Evolutionary conservation across 2,329 filamentous ascomycete genomes (phyloP), one percentile per base, ranked within the genome.

Genomic region (Penicillium sp.): DNA sequence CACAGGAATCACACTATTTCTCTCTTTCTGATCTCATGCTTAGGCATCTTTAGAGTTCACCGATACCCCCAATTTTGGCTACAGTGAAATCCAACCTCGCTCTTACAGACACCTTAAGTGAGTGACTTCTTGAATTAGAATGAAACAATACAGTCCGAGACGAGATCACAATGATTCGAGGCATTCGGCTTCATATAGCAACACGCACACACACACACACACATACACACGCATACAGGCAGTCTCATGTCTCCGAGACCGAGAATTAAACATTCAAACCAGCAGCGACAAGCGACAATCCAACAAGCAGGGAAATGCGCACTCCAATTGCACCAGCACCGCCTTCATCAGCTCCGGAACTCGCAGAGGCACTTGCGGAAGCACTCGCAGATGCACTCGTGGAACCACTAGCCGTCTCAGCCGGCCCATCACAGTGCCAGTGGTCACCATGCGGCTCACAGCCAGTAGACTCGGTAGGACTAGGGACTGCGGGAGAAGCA

Each of bases 341-440:
- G 3, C 38, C n/a, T 21, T 33, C 35, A 10, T 33, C 10, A 15
- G 21, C 43, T 6, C 17, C 43, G 17, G 52, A 23, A n/a, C 46
- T 23, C 0, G 29, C 13, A 4, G 49, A 41, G 23, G 23, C 25
- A 41, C 40, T 13, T 3, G 40, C n/a, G 3, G 40, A 41, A 6
- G 40, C 13, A 23, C 40, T 23, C 1, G 42, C 6, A 33, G 21
- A 31, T 4, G 40, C 17, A 17, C 48, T 56, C n/a, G 33, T n/a
- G 25, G 50, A 53, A 8, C 31, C 33, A 27, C 46, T 37, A 10
- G 29, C 25, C 12, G 57, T 56, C 41, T 59, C 57, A 4, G 21
- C 47, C 10, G 62, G 64, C 7, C 62, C 64, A 35, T 67, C 65
- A 13, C 65, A 67, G 50, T 68, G 61, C 64, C 64, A 67, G 29